Conservation (phyloP, 169 alveolate species). For the Blepharisma undulans region DNA sequence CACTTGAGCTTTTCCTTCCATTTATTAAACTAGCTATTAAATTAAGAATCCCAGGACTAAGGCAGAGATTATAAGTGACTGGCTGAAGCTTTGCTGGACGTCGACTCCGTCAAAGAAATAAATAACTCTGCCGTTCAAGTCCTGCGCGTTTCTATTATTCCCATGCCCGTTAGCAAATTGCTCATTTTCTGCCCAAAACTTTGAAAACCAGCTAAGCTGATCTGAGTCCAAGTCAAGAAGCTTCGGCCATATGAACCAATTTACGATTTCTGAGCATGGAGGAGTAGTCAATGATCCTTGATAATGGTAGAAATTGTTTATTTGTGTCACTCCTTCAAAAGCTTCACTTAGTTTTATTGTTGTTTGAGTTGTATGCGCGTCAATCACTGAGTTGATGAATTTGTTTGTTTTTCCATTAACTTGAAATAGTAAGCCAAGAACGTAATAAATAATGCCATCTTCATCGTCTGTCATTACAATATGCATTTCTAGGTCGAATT, state of each 20-base stretch:
- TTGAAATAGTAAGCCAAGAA: slow-evolving; percentile 3
- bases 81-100: not conserved
- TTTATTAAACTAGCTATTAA: not conserved
- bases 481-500: slow-evolving; percentile 75
- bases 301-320: slow-evolving; percentile 36
- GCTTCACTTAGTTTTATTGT: not conserved
- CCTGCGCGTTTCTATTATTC: slow-evolving; percentile 39
- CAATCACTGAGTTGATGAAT: slow-evolving; percentile 14
- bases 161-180: slow-evolving; percentile 56
- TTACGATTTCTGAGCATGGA: slow-evolving; percentile 60
- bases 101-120: not conserved
- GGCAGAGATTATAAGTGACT: not conserved
- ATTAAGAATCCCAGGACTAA: not conserved
- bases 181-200: slow-evolving; percentile 47
- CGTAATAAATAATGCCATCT: not conserved
- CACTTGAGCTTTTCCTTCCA: not conserved
- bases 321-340: not conserved
- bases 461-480: slow-evolving; percentile 55
- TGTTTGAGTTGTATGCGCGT: not conserved
- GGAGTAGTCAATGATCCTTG: slow-evolving; percentile 59
- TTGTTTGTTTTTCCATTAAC: not conserved
- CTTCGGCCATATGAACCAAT: slow-evolving; percentile 24
- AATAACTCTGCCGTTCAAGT: slow-evolving; percentile 36
- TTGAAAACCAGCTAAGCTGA: slow-evolving; percentile 33
- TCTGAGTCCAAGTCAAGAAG: not conserved